These are phyloP conservation scores for Coemansia sp. DNA, from an alignment of 192 early-diverging fungal species.

Conservation along the genomic window DNA sequence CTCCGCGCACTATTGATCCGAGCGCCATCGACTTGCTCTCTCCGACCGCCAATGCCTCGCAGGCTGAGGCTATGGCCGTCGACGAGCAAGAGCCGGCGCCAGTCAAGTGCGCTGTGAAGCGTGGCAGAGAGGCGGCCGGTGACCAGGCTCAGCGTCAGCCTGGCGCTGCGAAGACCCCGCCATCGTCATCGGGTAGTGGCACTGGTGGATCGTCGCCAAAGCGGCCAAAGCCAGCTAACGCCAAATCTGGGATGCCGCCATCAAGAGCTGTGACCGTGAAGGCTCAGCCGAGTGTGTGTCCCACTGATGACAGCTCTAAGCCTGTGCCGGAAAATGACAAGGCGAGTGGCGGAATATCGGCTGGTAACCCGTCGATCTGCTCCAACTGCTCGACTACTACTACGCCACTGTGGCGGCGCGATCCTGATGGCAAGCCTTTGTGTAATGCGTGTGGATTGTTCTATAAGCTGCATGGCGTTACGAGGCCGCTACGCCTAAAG, in stretches of 20 bases:
- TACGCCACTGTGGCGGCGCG: constrained; percentile 93
- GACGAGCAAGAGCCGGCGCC: constrained; percentile 2
- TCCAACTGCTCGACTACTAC: constrained; percentile 86
- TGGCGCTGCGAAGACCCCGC: not conserved
- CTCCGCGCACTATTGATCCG: constrained; percentile 51
- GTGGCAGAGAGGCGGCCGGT: not conserved
- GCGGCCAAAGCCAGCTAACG: constrained; percentile 2
- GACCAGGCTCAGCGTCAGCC: not conserved
- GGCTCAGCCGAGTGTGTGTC: not conserved
- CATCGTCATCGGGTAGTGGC: not conserved
- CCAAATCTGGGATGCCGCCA: not conserved
- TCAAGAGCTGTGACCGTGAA: not conserved
- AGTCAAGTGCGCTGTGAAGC: not conserved
- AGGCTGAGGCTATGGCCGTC: constrained; percentile 11
- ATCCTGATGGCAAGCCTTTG: constrained; percentile 85
- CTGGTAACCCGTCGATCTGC: constrained; percentile 57
- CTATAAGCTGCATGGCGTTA: constrained; percentile 94
- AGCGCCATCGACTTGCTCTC: constrained; percentile 48
- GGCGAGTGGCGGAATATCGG: not conserved
- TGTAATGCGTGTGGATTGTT: constrained; percentile 99
- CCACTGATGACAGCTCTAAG: no score
- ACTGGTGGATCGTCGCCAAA: constrained; percentile 3
- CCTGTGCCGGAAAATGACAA: not conserved
- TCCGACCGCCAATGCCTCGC: not conserved
- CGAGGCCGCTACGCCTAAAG: constrained; percentile 89